A percentile compares a stretch with the other conserved stretches of the same genome.
These are phyloP conservation scores for Tuber aestivum DNA, from an alignment of 495 filamentous ascomycete species.

Conservation along the genomic window DNA sequence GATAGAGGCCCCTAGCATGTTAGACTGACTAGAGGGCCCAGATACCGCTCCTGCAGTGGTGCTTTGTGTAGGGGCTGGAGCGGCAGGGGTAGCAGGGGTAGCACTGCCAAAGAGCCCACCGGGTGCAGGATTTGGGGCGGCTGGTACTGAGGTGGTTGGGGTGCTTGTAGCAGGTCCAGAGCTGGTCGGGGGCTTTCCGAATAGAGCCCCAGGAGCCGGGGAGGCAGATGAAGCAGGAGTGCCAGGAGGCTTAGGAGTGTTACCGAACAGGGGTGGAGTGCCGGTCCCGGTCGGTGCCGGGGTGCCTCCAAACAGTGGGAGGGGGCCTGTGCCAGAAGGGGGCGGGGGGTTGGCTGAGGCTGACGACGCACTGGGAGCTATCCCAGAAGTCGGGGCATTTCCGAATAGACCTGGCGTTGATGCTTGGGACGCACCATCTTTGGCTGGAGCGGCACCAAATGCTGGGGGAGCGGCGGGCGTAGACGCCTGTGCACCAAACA, in stretches of 20 bases:
- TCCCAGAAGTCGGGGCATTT: constrained; percentile 1
- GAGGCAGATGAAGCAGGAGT: constrained; percentile 15
- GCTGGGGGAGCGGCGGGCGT: background rate
- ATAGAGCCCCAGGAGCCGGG: constrained; percentile 15
- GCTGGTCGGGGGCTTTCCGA: constrained; percentile 19
- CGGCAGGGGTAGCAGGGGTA: constrained; percentile 16
- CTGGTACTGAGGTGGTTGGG: constrained; percentile 19
- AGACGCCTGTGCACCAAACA: background rate
- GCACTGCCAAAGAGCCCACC: constrained; percentile 26
- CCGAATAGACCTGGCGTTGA: constrained; percentile 13
- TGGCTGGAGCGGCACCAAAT: background rate
- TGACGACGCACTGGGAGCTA: constrained; percentile 3
- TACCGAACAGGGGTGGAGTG: constrained; percentile 19
- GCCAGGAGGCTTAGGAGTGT: constrained; percentile 14
- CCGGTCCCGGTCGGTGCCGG: constrained; percentile 9
- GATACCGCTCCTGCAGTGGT: constrained; percentile 16
- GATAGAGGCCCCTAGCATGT: constrained; percentile 11
- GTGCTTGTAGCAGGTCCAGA: constrained; percentile 6
- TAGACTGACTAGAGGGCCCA: constrained; percentile 10
- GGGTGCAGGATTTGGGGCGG: background rate
- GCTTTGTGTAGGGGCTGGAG: constrained; percentile 34
- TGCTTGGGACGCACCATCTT: background rate
- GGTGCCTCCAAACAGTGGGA: constrained; percentile 16
- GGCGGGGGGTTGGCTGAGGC: constrained; percentile 17
- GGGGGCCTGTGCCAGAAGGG: background rate